Conservation (phyloP, 169 alveolate species). For the Pseudocohnilembus persalinus region DNA sequence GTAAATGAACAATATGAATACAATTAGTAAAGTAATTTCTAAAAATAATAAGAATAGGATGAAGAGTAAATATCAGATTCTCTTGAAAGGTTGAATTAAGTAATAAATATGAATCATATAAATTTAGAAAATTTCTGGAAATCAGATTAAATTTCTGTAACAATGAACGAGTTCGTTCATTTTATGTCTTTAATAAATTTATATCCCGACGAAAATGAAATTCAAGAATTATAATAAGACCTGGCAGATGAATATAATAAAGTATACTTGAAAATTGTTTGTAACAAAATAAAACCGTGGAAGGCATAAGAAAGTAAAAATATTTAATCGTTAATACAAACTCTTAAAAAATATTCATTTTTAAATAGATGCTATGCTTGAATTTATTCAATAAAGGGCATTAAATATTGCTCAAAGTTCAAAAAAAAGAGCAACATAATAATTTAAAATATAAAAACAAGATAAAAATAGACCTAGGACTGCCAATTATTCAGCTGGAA, state of each 20-base stretch:
- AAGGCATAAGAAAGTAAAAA: conserved; percentile 28
- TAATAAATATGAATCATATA: neutral
- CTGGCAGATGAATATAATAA: conserved; percentile 12
- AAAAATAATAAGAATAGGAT: neutral
- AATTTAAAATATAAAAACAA: conserved; percentile 24
- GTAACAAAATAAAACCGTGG: conserved; percentile 37
- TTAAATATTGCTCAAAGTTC: conserved; percentile 28
- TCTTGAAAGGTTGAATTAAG: neutral
- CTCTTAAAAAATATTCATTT: neutral
- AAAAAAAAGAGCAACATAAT: conserved; percentile 26
- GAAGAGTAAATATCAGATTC: neutral
- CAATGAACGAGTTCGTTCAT: neutral
- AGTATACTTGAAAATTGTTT: conserved; percentile 19
- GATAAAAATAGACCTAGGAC: conserved; percentile 22
- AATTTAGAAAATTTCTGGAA: neutral
- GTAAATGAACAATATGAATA: conserved; percentile 9
- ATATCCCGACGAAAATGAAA: neutral
- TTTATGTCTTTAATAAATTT: neutral
- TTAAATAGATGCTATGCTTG: conserved; percentile 32
- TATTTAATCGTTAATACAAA: neutral
- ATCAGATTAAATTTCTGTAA: neutral
- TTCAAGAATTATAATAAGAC: neutral
- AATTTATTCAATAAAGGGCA: conserved; percentile 33
- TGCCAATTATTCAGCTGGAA: neutral
- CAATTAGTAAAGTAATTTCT: neutral